Base-by-base conservation (phyloP, 192 early-diverging fungal genomes). In the Coemansia sp. region DNA sequence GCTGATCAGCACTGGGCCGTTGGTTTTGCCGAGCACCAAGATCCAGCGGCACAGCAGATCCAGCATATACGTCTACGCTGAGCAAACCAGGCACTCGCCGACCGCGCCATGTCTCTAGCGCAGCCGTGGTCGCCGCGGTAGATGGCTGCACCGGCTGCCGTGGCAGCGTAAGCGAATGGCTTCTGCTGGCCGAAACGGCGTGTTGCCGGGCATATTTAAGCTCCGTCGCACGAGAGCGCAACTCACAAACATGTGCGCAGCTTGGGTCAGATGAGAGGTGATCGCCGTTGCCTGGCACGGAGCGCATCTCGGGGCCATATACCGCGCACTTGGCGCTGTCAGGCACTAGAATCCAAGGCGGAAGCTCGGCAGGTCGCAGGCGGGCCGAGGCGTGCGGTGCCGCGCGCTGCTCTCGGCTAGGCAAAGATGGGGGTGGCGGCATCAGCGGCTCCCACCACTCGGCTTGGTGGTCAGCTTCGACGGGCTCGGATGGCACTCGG, bases 401-500 rank as follows among this genome's bases (percentile, higher is more conserved):
- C 6, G 31, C 8, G 23, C 62, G 56, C 35, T 57, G 51, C 11
- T 57, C 65, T 18, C 53, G 53, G 17, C 26, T 35, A 31, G 42
- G 29, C 8, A 14, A 25, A 10, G 56, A 40, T 11, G 29, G 36
- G 1, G 72, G 58, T 31, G 72, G 72, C 3, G 72, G 72, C 65
- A 76, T 54, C 32, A 76, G 72, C 46, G 72, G 51, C 27, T 54
- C 61, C 65, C 65, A 68, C 72, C 72, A 76, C 22, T 63, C 72
- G 21, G 54, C 38, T 35, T 50, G 69, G 46, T 39, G 32, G 38
- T 48, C 53, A 13, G 53, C 42, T 17, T 60, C 58, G 1, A 45
- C 18, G 10, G 62, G 58, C 49, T 63, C 62, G 1, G 53, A 23
- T n/a, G 49, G 61, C 29, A 50, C 47, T 10, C 65, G 39, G 23